phyloP scores from a whole-genome alignment of 345 rosid species.

The Eutrema heterophyllum region DNA sequence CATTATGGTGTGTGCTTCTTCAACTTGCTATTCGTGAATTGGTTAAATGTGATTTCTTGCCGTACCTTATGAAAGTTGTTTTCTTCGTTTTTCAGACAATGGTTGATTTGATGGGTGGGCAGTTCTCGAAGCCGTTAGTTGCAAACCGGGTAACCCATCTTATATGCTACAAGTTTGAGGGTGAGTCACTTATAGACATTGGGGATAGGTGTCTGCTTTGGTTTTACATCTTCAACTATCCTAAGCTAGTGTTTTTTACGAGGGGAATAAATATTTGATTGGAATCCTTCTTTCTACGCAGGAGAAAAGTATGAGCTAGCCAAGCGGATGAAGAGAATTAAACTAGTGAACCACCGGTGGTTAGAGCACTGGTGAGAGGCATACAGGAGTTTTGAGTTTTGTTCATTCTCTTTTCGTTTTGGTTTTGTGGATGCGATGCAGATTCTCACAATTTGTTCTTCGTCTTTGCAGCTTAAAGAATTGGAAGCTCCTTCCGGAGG shows the following conservation, averaged over 20 bases:
- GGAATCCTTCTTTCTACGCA: conserved; percentile 26
- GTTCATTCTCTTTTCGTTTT: background rate
- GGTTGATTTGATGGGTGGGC: conserved; percentile 92
- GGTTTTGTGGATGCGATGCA: background rate
- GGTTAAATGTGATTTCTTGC: background rate
- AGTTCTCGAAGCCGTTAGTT: conserved; percentile 82
- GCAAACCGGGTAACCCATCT: conserved; percentile 92
- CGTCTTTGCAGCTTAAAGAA: conserved; percentile 60
- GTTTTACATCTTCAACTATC: background rate
- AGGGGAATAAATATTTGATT: background rate
- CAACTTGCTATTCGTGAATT: background rate
- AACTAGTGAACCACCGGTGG: conserved; percentile 88
- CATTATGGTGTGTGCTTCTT: conserved; percentile 56
- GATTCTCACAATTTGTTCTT: background rate
- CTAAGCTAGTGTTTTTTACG: no score
- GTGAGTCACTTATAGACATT: conserved; percentile 30
- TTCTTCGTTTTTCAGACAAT: conserved; percentile 47
- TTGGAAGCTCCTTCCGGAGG: conserved; percentile 85
- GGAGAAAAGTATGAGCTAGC: conserved; percentile 98
- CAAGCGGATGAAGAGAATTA: conserved; percentile 62
- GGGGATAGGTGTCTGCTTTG: background rate
- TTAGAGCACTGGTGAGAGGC: conserved; percentile 76
- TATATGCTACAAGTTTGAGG: conserved; percentile 93
- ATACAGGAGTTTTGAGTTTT: background rate
- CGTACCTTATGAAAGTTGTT: background rate